Base-by-base conservation (phyloP, 2,329 filamentous ascomycete genomes). In the Botrytis medusae region DNA sequence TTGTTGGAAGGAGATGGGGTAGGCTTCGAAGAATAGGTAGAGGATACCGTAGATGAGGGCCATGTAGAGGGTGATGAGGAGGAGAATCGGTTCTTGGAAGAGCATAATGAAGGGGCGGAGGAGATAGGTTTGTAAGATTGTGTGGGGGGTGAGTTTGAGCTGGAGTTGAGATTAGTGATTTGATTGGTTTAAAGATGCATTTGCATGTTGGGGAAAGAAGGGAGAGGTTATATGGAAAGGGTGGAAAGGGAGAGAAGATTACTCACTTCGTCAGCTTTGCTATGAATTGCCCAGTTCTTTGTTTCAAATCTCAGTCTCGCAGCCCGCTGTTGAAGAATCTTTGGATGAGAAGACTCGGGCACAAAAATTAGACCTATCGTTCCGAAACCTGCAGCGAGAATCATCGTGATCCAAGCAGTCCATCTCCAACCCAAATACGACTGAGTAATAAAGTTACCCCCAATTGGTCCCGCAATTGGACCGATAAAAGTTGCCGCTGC, bases 221-320 rank as follows among this genome's bases (percentile, higher is more conserved):
- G 94, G 84, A 77, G 90, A 87, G 29, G 93, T 84, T 0, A 92
- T 92, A 62, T 78, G 22, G 0, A 90, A 87, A 44, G 92, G 77
- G 14, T 93, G 83, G 78, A 92, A 93, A 78, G 91, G 92, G 3
- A 90, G 92, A 63, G 82, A 80, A 93, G 84, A 0, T 91, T 92
- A 89, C 29, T 80, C 80, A 71, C 80, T 75, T 77, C 77, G 60
- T 80, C 80, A 48, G 77, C 77, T 72, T 78, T 80, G 29, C 79
- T 75, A 63, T 82, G 81, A 73, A 81, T 74, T 71, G 82, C 77
- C 83, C 80, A 79, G 76, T 82, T 80, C 77, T 81, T 75, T 59
- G 81, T 80, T 76, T 82, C 82, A 67, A 80, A 80, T 14, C 88
- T 84, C 20, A 89, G 80, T 10, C 82, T 81, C 22, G 80, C 81